These are phyloP conservation scores for Myxozyma nipponensis DNA, from an alignment of 805 yeast genomes.

Conservation along the genomic window DNA sequence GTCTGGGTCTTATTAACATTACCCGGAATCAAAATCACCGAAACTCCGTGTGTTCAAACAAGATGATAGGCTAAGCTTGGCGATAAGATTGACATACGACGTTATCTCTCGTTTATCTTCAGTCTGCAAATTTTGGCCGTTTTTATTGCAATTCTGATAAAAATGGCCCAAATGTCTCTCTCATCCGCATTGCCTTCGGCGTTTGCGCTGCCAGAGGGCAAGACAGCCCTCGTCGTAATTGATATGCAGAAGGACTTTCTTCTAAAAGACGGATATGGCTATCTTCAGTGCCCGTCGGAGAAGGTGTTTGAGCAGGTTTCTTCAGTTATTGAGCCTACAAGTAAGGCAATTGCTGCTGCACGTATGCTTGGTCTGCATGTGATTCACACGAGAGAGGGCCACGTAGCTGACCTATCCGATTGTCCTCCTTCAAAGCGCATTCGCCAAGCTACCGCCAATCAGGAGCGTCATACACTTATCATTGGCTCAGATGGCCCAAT, in stretches of 20 bases:
- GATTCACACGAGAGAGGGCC: conserved; percentile 39
- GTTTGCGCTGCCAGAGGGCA: conserved; percentile 28
- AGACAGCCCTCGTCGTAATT: conserved; percentile 35
- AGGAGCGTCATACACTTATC: conserved; percentile 26
- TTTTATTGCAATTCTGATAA: too few relatives aligned
- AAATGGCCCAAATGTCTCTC: conserved; percentile 19
- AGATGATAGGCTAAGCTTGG: too few relatives aligned
- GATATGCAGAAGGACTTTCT: conserved; percentile 39
- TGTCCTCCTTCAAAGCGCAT: conserved; percentile 34
- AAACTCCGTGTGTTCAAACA: too few relatives aligned
- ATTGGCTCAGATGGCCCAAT: conserved; percentile 37
- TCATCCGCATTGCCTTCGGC: conserved; percentile 17
- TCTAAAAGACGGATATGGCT: conserved; percentile 35
- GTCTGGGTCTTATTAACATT: too few relatives aligned
- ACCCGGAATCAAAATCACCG: too few relatives aligned
- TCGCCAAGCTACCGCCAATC: conserved; percentile 31
- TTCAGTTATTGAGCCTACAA: conserved; percentile 30
- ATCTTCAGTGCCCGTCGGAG: conserved; percentile 32
- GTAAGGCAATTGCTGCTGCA: conserved; percentile 32
- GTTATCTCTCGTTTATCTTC: too few relatives aligned
- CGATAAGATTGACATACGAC: too few relatives aligned
- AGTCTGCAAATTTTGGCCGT: too few relatives aligned
- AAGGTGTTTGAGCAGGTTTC: conserved; percentile 32
- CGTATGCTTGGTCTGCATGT: conserved; percentile 34
- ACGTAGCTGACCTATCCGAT: conserved; percentile 33